Percentiles rank a stretch among this genome's conserved stretches.
Conservation (phyloP, 2,329 filamentous ascomycete species). For the Nigrospora oryzae region DNA sequence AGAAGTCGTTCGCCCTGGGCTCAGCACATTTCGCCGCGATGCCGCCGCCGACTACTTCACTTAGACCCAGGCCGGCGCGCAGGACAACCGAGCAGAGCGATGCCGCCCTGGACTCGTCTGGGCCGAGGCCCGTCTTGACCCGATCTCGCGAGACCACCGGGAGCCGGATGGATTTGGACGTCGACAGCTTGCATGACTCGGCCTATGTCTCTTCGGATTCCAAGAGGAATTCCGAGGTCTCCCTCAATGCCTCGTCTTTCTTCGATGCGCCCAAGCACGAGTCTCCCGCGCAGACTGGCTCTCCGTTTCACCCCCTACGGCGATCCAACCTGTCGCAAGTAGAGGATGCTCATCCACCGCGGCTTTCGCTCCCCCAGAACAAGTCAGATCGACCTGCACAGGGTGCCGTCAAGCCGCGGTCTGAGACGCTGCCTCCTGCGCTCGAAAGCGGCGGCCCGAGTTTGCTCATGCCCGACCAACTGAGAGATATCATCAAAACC, state of each 20-base stretch:
- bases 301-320: conserved; percentile 21
- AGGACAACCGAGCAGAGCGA: conserved; percentile 41
- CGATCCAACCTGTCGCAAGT: conserved; percentile 27
- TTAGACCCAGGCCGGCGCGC: conserved; percentile 34
- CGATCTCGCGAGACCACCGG: conserved; percentile 10
- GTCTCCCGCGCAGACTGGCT: conserved; percentile 30
- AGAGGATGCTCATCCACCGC: conserved; percentile 44
- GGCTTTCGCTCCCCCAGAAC: conserved; percentile 44
- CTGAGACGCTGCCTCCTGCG: conserved; percentile 44
- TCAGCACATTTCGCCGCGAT: conserved; percentile 34
- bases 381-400: conserved; percentile 29
- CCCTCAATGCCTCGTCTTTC: conserved; percentile 30
- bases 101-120: conserved; percentile 1
- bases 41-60: conserved; percentile 13
- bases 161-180: conserved; percentile 33
- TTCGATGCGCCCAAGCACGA: conserved; percentile 35
- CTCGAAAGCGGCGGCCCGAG: conserved; percentile 36
- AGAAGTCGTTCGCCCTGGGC: conserved; percentile 39
- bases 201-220: conserved; percentile 46
- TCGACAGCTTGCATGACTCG: conserved; percentile 40
- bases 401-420: conserved; percentile 21
- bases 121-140: conserved; percentile 6
- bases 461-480: conserved; percentile 44
- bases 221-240: conserved; percentile 42
- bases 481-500: conserved; percentile 47